phyloP scores from a whole-genome alignment of 352 stramenopile species.

The Phytopythium ostracodes region DNA sequence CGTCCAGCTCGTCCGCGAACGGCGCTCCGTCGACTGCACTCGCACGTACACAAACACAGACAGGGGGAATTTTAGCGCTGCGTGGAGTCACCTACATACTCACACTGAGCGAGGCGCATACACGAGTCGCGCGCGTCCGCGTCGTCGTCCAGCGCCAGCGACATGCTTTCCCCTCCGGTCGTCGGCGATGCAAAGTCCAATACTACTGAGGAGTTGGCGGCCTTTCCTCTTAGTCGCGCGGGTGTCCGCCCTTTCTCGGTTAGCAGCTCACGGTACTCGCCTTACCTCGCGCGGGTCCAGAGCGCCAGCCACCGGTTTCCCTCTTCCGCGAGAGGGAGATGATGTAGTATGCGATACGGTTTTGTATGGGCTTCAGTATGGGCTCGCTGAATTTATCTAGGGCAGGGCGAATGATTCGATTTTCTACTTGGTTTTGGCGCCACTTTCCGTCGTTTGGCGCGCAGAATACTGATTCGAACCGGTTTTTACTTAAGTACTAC shows the following conservation, averaged over 20 bases:
- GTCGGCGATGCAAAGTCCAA: neutral
- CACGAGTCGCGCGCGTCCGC: conserved; percentile 3
- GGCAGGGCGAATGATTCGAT: neutral
- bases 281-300: too few relatives aligned
- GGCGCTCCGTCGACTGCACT: conserved; percentile 1
- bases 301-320: neutral
- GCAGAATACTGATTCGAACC: neutral
- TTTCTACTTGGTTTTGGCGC: neutral
- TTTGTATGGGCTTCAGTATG: conserved; percentile 1
- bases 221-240: neutral
- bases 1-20: conserved; percentile 34
- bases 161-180: neutral
- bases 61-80: neutral
- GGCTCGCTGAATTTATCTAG: too few relatives aligned
- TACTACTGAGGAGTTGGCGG: neutral
- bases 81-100: neutral
- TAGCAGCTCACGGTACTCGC: too few relatives aligned
- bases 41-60: neutral
- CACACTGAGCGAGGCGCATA: neutral
- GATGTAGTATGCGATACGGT: neutral
- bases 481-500: neutral
- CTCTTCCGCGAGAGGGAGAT: neutral
- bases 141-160: neutral
- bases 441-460: neutral
- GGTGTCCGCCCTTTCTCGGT: neutral